phyloP scores from a whole-genome alignment of 225 moss, liverwort and hornwort species.

The Bryum argenteum region DNA sequence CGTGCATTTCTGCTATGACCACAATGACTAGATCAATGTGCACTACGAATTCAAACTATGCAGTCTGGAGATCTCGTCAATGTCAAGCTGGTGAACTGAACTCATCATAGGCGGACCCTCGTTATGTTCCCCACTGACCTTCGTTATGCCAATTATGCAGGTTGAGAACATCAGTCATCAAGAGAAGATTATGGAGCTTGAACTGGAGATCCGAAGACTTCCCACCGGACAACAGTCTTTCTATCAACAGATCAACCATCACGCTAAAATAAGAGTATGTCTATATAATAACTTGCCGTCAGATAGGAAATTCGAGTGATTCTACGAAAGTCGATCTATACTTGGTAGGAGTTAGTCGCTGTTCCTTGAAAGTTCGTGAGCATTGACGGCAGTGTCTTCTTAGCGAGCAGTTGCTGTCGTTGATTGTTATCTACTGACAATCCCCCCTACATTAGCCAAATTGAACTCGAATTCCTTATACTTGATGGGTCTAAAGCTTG shows the following conservation, averaged over 20 bases:
- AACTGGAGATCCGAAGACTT: slow-evolving; percentile 74
- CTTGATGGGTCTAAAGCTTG: slow-evolving; percentile 3
- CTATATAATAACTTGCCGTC: neutral
- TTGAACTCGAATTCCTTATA: neutral
- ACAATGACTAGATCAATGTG: neutral
- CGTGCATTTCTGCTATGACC: neutral
- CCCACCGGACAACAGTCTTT: slow-evolving; percentile 76
- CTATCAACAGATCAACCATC: slow-evolving; percentile 86
- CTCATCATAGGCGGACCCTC: neutral
- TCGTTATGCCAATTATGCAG: slow-evolving; percentile 40
- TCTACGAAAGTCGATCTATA: neutral
- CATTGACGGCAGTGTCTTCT: neutral
- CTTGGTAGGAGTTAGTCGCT: slow-evolving; percentile 2
- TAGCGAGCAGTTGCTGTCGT: neutral
- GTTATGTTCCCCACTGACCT: neutral
- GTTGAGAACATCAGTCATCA: slow-evolving; percentile 56
- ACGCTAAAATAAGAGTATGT: slow-evolving; percentile 78
- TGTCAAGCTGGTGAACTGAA: neutral
- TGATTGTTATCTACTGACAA: neutral
- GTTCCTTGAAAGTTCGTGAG: neutral
- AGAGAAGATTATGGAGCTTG: slow-evolving; percentile 65
- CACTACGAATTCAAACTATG: neutral
- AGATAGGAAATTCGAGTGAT: neutral
- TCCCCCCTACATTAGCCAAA: slow-evolving; percentile 7
- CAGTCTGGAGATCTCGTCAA: neutral